Percentiles rank a stretch among this genome's conserved stretches.
These are phyloP conservation scores for Lasiosphaeriaceae sp. DNA, from an alignment of 495 filamentous ascomycete genomes.

Conservation along the genomic window DNA sequence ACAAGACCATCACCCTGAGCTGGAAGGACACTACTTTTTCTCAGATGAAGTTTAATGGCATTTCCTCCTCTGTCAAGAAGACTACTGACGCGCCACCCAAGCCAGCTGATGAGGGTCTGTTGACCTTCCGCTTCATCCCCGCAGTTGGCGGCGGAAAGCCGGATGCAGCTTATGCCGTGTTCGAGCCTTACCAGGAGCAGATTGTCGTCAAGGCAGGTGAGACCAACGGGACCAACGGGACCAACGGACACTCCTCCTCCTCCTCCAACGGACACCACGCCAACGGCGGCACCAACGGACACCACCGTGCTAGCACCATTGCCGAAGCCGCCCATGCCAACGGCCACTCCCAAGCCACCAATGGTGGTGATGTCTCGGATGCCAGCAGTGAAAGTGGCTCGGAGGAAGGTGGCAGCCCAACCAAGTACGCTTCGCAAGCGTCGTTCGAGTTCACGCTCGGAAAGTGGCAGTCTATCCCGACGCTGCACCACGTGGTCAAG, in stretches of 20 bases:
- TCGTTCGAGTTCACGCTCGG: not conserved
- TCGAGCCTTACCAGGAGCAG: slow-evolving; percentile 3
- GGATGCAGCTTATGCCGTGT: slow-evolving; percentile 17
- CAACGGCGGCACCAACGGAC: not conserved
- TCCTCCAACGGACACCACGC: not conserved
- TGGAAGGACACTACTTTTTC: no score
- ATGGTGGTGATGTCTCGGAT: no score
- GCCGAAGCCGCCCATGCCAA: no score
- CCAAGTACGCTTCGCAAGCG: not conserved
- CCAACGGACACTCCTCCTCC: not conserved
- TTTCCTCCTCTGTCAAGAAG: no score
- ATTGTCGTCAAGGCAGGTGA: no score
- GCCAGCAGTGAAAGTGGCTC: no score
- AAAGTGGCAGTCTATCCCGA: not conserved
- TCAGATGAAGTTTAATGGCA: no score
- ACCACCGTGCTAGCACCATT: no score
- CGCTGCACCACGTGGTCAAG: slow-evolving; percentile 3
- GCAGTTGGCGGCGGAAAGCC: slow-evolving; percentile 15
- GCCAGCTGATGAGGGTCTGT: slow-evolving; percentile 13
- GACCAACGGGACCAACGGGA: slow-evolving; percentile 1
- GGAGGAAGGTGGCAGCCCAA: no score
- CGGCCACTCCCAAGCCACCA: no score
- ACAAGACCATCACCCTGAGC: no score
- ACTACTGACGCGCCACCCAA: no score
- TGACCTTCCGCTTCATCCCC: slow-evolving; percentile 17